Evolutionary conservation across 2,329 filamentous ascomycete genomes (phyloP), one percentile per base, ranked within the genome.

Genomic region (Escovopsis sp.): DNA sequence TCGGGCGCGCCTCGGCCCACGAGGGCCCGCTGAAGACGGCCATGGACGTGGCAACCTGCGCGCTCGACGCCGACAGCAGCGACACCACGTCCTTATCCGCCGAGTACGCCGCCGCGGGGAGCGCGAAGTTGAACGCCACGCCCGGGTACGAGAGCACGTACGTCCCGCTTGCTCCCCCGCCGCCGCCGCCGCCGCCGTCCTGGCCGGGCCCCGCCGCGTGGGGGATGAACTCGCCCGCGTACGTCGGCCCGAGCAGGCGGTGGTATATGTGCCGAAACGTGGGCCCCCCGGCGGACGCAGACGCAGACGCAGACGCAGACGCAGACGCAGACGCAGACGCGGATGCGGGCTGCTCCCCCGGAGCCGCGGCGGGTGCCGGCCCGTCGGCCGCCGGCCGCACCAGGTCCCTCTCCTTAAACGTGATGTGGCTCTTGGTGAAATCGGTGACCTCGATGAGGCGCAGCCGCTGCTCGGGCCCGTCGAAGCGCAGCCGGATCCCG

Each of bases 131-230:
- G 57, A 96, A 95, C 0, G 89, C 86, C 27, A 98, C 79, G 0
- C 91, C 91, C 1, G 89, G 88, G 61, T 95, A 98, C 2, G 89
- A 96, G 30, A 98, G 67, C 30, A 94, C 79, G 56, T 96, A 98
- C 16, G 77, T 82, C 6, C 25, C 25, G 25, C 9, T 9, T 27
- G 25, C 6, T 5, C 9, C 6, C 9, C 25, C 25, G 25, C 25
- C 25, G 25, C 25, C 25, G 25, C 25, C 25, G 25, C 25, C 25
- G 13, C 88, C 88, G 13, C 68, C 66, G 10, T 70, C 68, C 35
- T 67, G 64, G 31, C 68, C 16, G 16, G 44, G 63, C 3, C 66
- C 67, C 1, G 66, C 54, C 1, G 84, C 76, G n/a, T n/a, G n/a
- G 8, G 81, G 72, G 32, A 94, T 72, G 55, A 89, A 98, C 66